Evolutionary conservation across 768 basidiomycete species (phyloP).

Genomic region (Auriscalpium microsporum): DNA sequence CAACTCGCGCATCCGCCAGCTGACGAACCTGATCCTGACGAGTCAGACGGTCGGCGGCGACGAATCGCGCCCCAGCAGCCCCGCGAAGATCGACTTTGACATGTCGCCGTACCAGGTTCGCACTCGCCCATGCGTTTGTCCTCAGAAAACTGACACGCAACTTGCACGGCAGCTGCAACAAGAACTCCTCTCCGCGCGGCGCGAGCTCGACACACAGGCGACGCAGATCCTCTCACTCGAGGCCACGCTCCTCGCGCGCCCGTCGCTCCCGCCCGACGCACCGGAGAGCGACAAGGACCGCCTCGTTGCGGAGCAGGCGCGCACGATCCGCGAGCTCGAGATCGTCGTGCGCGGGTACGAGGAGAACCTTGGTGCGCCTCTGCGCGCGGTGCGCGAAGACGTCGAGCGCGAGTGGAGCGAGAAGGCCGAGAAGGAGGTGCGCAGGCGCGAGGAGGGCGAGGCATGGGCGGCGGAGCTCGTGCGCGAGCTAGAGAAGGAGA

Average conservation of each 20-base stretch:
- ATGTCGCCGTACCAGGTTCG: constrained; percentile 77
- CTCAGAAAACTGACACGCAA: background rate
- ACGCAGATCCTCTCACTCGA: constrained; percentile 81
- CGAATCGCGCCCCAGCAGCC: constrained; percentile 73
- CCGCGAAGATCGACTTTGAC: constrained; percentile 84
- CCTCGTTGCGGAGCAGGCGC: constrained; percentile 61
- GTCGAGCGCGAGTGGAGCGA: constrained; percentile 66
- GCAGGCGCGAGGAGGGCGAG: constrained; percentile 58
- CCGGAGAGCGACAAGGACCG: constrained; percentile 68
- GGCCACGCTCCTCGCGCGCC: constrained; percentile 63
- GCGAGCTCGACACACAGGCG: constrained; percentile 72
- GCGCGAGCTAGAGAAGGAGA: constrained; percentile 71
- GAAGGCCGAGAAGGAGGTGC: constrained; percentile 50
- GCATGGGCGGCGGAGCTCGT: constrained; percentile 69
- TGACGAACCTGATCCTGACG: constrained; percentile 79
- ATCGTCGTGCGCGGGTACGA: constrained; percentile 63
- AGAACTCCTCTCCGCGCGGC: constrained; percentile 71
- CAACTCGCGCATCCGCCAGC: constrained; percentile 68
- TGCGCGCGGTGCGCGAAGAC: constrained; percentile 58
- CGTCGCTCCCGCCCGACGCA: constrained; percentile 55
- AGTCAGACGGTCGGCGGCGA: constrained; percentile 75
- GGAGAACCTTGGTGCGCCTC: constrained; percentile 61
- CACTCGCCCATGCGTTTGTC: background rate
- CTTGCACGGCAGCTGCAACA: constrained; percentile 59
- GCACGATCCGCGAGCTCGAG: constrained; percentile 74